Conservation (phyloP, 768 basidiomycete species). For the Candolleomyces aberdarensis region DNA sequence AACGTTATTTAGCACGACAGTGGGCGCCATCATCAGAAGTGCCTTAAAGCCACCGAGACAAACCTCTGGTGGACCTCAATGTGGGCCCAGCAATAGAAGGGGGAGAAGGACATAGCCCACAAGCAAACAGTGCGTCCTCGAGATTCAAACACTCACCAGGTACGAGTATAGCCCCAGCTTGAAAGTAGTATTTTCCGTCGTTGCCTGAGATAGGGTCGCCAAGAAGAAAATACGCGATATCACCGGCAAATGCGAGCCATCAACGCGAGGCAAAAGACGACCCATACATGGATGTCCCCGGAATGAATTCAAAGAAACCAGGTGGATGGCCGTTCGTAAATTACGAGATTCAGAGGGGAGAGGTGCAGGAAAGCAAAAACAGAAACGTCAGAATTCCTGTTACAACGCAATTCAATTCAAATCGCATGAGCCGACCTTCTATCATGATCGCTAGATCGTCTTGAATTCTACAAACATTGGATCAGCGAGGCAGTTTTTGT, state of each 20-base stretch:
- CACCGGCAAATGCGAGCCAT: not conserved
- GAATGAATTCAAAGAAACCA: not conserved
- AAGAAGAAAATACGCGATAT: not conserved
- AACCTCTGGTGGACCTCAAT: no score
- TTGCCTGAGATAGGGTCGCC: slow-evolving; percentile 34
- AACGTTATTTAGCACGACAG: slow-evolving; percentile 10
- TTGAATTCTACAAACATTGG: slow-evolving; percentile 36
- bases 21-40: not conserved
- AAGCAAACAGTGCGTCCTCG: not conserved
- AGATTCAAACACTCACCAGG: slow-evolving; percentile 41
- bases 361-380: not conserved
- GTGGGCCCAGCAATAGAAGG: not conserved
- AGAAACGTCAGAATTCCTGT: not conserved
- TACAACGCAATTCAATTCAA: slow-evolving; percentile 3
- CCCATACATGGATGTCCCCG: no score
- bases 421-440: slow-evolving; percentile 38
- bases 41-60: not conserved
- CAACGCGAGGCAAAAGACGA: not conserved
- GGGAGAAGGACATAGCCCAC: not conserved
- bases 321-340: not conserved
- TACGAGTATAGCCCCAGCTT: slow-evolving; percentile 66
- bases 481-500: not conserved
- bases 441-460: slow-evolving; percentile 61
- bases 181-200: slow-evolving; percentile 73
- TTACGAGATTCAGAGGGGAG: not conserved